Base-by-base conservation (phyloP, 108 stramenopile species). In the Cyclotella sp. region DNA sequence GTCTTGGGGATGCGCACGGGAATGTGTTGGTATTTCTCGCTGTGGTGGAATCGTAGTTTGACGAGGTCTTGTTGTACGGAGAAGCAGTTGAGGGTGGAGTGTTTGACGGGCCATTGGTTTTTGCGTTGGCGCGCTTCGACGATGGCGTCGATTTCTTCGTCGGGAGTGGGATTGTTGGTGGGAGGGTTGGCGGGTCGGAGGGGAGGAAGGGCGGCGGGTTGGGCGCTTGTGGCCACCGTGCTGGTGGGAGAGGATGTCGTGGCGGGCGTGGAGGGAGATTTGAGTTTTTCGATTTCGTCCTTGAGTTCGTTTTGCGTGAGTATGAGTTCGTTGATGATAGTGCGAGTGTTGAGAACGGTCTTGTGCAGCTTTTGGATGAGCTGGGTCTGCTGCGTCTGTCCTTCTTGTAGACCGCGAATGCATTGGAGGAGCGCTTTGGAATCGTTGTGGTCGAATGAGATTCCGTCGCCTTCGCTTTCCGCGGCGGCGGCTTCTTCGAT, bases 351-450 rank as follows among this genome's bases (percentile, higher is more conserved):
- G 29, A 77, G 68, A 26, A 70, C 68, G 5, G 28, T 69, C 43
- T 69, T 77, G 42, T 77, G 67, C 2, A 77, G 68, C 47, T 67
- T 77, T 45, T 69, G 54, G 44, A 77, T 68, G 59, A 77, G 60
- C 5, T 68, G 58, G 16, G 58, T 69, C 19, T 77, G 76, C 27
- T 68, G 51, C 47, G 44, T 19, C 28, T 77, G 76, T 6, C 76
- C 76, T 28, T 75, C 40, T 39, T 75, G 62, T 8, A 75, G 73
- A 39, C 45, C 60, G 19, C 61, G 53, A 41, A 75, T 54, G 54
- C 29, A 53, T 22, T 47, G 49, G 16, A 64, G 30, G 19, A 64
- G 34, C 30, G 73, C 41, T 42, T 55, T 41, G 30, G 51, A 24
- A 13, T 63, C 73, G 55, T 55, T 12, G 11, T 26, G 19, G 22